Evolutionary conservation across 805 yeast species (phyloP).

Genomic region (Debaryomyces tyrocola): DNA sequence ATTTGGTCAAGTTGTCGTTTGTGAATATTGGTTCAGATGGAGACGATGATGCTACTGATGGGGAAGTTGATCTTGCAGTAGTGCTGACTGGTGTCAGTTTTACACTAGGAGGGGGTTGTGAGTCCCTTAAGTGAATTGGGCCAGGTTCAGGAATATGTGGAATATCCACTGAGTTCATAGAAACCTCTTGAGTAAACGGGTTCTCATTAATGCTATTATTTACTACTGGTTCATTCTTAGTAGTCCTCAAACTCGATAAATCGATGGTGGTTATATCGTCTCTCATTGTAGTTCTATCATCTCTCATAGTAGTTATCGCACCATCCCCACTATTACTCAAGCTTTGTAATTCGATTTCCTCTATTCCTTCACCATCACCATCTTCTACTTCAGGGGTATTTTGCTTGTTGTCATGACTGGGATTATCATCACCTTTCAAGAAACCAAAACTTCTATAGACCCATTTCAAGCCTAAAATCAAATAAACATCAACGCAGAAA

Average conservation of each 20-base stretch:
- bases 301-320: conserved; percentile 25
- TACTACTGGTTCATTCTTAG: conserved; percentile 12
- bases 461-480: conserved; percentile 28
- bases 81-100: neutral
- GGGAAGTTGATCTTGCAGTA: neutral
- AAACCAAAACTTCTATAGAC: conserved; percentile 11
- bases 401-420: conserved; percentile 4
- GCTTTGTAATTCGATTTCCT: conserved; percentile 15
- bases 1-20: neutral
- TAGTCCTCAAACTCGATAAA: conserved; percentile 15
- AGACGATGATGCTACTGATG: neutral
- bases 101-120: conserved; percentile 4
- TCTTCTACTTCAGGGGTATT: conserved; percentile 9
- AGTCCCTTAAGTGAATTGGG: conserved; percentile 11
- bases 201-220: conserved; percentile 10
- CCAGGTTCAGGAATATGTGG: conserved; percentile 12
- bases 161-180: neutral
- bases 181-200: conserved; percentile 14
- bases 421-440: conserved; percentile 3
- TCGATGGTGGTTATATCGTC: conserved; percentile 44
- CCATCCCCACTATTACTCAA: conserved; percentile 8
- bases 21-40: neutral
- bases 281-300: conserved; percentile 35
- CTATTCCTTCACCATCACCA: neutral
- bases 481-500: conserved; percentile 46